phyloP scores from a whole-genome alignment of 768 basidiomycete species.

The Leccinum incarnatum region DNA sequence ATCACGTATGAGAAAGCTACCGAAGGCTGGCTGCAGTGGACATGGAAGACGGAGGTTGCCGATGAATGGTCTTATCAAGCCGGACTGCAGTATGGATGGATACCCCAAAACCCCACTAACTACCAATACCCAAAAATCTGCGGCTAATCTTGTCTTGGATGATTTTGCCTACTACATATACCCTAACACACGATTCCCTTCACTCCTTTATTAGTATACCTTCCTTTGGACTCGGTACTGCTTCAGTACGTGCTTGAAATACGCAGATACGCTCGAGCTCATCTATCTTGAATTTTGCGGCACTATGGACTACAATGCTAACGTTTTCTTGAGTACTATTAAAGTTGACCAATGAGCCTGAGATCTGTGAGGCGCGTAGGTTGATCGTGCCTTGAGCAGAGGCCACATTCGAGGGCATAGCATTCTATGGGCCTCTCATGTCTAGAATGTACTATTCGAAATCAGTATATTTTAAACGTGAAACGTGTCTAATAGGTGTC shows the following conservation, averaged over 20 bases:
- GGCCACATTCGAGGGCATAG: neutral
- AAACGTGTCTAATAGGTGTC: neutral
- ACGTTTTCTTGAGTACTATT: neutral
- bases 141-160: slow-evolving; percentile 20
- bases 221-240: neutral
- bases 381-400: neutral
- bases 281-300: neutral
- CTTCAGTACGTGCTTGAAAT: neutral
- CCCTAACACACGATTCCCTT: neutral
- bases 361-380: neutral
- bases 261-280: neutral
- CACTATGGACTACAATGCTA: neutral
- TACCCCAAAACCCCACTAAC: slow-evolving; percentile 59
- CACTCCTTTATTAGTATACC: neutral
- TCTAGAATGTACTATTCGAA: neutral
- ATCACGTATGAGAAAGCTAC: slow-evolving; percentile 61
- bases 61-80: slow-evolving; percentile 92
- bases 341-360: too few relatives aligned
- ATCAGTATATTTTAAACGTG: neutral
- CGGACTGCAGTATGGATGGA: slow-evolving; percentile 80
- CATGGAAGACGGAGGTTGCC: slow-evolving; percentile 79
- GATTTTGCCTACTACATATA: neutral
- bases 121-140: slow-evolving; percentile 64
- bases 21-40: slow-evolving; percentile 80
- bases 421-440: neutral